Evolutionary conservation across 1,284 basidiomycete genomes (phyloP).

Genomic region (Sparassis latifolia): DNA sequence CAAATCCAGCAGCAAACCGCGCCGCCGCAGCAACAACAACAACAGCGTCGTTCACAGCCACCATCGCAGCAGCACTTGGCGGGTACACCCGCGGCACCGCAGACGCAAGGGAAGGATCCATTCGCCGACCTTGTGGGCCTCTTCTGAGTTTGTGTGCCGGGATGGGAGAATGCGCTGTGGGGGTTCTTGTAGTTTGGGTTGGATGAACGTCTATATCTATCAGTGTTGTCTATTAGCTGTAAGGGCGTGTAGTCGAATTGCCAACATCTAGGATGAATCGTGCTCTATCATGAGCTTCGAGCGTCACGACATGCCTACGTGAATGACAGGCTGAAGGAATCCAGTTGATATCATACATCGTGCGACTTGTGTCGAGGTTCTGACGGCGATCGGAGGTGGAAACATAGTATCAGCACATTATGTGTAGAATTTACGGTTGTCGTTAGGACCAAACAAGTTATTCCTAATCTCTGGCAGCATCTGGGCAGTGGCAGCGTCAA

Average conservation of each 20-base stretch:
- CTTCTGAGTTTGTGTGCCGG: slow-evolving; percentile 35
- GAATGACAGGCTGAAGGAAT: too few species aligned
- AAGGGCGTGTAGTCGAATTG: too few species aligned
- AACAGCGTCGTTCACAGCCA: slow-evolving; percentile 6
- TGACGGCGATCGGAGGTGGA: too few species aligned
- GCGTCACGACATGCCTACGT: too few species aligned
- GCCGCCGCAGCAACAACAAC: slow-evolving; percentile 14
- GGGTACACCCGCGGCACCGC: slow-evolving; percentile 14
- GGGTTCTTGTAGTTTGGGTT: too few species aligned
- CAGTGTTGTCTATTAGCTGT: too few species aligned
- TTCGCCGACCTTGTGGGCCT: slow-evolving; percentile 74
- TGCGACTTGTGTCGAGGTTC: too few species aligned
- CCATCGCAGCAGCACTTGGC: slow-evolving; percentile 15
- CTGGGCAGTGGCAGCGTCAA: slow-evolving; percentile 29
- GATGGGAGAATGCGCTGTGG: not conserved
- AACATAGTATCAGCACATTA: slow-evolving; percentile 17
- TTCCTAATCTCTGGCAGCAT: slow-evolving; percentile 89
- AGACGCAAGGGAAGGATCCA: slow-evolving; percentile 61
- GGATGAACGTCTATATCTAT: too few species aligned
- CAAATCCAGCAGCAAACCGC: slow-evolving; percentile 10
- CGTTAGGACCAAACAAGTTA: slow-evolving; percentile 81
- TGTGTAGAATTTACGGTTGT: slow-evolving; percentile 83
- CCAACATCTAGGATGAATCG: too few species aligned
- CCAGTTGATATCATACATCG: too few species aligned
- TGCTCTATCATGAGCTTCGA: too few species aligned